These are phyloP conservation scores for Solanum etuberosum DNA, from an alignment of 257 asterid species.

Conservation along the genomic window DNA sequence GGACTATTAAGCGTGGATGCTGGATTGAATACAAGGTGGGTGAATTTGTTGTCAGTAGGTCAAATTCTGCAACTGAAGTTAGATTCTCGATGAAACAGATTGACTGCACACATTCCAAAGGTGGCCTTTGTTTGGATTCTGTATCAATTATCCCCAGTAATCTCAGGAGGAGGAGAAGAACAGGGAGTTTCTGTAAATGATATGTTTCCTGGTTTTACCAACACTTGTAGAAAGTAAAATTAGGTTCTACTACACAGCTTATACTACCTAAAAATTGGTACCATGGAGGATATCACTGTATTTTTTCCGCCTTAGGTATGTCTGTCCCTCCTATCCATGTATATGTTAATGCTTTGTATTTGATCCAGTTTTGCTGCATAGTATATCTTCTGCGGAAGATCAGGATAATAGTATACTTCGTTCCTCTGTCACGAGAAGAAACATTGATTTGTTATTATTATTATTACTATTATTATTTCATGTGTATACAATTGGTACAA, in stretches of 20 bases:
- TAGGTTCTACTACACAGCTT: conserved; percentile 16
- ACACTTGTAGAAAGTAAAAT: background rate
- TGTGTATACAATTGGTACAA: background rate
- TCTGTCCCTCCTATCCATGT: conserved; percentile 25
- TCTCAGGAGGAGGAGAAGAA: conserved; percentile 41
- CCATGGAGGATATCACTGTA: conserved; percentile 20
- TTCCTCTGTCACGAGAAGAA: background rate
- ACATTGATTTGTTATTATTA: background rate
- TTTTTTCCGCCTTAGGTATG: conserved; percentile 23
- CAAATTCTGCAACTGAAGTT: conserved; percentile 63
- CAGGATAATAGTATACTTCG: conserved; percentile 11
- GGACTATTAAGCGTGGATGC: conserved; percentile 66
- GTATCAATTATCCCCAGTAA: conserved; percentile 62
- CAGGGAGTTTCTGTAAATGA: conserved; percentile 19
- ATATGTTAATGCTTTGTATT: conserved; percentile 24
- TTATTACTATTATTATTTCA: background rate
- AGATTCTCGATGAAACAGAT: conserved; percentile 90
- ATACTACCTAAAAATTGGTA: conserved; percentile 11
- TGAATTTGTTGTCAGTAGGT: conserved; percentile 49
- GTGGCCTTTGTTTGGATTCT: conserved; percentile 86
- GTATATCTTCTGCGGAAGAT: conserved; percentile 14
- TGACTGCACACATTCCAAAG: conserved; percentile 96
- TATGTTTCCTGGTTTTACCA: conserved; percentile 2
- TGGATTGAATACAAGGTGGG: conserved; percentile 95
- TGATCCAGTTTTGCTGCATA: conserved; percentile 31